A percentile compares a stretch with the other conserved stretches of the same genome.
These are phyloP conservation scores for Chlorella sp. DNA, from an alignment of 139 green algal genomes.

Conservation along the genomic window DNA sequence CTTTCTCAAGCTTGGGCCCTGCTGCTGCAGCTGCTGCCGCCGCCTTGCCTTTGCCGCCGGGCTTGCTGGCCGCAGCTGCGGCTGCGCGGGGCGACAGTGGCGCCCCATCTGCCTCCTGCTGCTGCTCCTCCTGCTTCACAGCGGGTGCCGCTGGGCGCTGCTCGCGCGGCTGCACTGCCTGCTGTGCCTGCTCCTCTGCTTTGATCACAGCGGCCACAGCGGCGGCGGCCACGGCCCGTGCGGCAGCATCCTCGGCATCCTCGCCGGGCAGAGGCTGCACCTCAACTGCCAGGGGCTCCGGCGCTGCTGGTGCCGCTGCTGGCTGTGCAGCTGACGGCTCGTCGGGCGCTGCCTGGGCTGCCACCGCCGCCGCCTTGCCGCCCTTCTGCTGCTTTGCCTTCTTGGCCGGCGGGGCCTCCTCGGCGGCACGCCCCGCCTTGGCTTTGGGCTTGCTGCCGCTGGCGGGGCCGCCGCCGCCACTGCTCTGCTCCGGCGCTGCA, in stretches of 20 bases:
- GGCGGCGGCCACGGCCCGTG: too few relatives aligned
- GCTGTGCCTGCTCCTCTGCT: neutral
- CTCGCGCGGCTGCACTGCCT: neutral
- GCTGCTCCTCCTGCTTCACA: conserved; percentile 7
- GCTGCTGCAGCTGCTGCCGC: neutral
- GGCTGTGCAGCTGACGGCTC: neutral
- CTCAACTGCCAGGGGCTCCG: neutral
- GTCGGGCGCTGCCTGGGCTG: neutral
- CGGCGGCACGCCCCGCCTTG: neutral
- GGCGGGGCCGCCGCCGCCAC: neutral
- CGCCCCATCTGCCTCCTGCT: neutral
- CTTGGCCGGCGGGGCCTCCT: neutral
- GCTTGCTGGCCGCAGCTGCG: neutral
- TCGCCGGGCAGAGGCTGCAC: neutral
- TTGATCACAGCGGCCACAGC: neutral
- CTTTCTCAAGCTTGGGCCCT: neutral
- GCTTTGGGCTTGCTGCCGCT: neutral
- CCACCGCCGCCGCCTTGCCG: neutral
- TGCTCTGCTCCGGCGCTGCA: neutral
- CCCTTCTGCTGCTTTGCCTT: neutral
- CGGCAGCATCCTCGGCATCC: neutral
- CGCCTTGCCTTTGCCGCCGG: neutral
- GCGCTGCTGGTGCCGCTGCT: neutral
- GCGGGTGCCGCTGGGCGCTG: neutral
- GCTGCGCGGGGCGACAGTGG: neutral